Evolutionary conservation across 164 flowering plant genomes (phyloP).

Genomic region (grape (Vitis vinifera)): DNA sequence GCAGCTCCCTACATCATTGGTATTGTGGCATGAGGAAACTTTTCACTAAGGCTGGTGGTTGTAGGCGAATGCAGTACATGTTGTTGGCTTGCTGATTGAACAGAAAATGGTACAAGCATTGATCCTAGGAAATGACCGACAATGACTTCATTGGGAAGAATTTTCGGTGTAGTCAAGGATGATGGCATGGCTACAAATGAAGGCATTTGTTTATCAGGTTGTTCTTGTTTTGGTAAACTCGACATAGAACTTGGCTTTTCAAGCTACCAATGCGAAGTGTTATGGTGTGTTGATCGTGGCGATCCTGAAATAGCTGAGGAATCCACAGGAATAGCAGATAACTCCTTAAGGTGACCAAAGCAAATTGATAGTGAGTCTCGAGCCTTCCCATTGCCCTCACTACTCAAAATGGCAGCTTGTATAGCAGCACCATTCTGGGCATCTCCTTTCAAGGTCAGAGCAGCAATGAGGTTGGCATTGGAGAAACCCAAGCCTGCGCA

Average conservation of each 20-base stretch:
- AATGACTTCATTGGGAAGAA: constrained; percentile 45
- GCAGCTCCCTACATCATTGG: no score
- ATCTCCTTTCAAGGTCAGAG: no score
- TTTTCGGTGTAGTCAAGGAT: constrained; percentile 40
- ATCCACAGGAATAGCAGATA: constrained; percentile 37
- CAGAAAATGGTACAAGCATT: constrained; percentile 38
- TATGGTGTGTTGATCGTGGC: constrained; percentile 27
- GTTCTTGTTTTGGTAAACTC: constrained; percentile 44
- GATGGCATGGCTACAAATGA: constrained; percentile 31
- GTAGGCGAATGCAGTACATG: constrained; percentile 33
- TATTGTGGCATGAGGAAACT: constrained; percentile 53
- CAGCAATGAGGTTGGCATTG: no score
- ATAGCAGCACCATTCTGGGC: no score
- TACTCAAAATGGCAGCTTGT: no score
- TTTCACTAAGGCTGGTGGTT: constrained; percentile 44
- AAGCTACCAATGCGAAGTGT: constrained; percentile 58
- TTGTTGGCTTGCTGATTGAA: constrained; percentile 47
- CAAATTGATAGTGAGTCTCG: no score
- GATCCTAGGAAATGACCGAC: constrained; percentile 51
- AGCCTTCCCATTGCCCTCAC: no score
- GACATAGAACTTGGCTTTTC: constrained; percentile 49
- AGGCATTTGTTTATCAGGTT: constrained; percentile 45
- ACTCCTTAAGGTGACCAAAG: constrained; percentile 29
- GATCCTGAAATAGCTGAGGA: constrained; percentile 38
- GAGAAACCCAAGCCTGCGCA: no score